Evolutionary conservation across 1,139 yeast genomes (phyloP), one percentile per base, ranked within the genome.

Genomic region (Pneumocystis canis): DNA sequence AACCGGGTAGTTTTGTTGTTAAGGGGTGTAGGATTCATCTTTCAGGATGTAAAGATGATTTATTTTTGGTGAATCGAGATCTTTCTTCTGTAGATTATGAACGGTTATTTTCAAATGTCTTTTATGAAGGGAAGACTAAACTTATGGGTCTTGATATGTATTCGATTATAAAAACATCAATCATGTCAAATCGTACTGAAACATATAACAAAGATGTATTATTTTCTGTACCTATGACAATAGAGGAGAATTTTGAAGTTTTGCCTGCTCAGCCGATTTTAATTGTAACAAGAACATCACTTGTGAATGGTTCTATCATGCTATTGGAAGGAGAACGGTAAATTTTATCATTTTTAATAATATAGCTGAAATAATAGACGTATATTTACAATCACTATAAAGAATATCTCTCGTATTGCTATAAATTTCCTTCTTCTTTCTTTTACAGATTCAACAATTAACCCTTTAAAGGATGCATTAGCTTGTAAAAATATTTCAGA

Each of bases 241-340:
- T 41, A 5, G 41, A 60, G 31, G 31, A 33, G 58, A 66, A 65
- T 3, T 67, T 74, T 5, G 72, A 74, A 3, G 86, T 86, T 0
- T 77, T 85, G 18, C 79, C 84, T 1, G 81, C 85, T 0, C 90
- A 87, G 69, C 95, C 95, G 0, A 74, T 79, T 7, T 74, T 88
- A 60, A 78, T 82, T 1, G 71, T 85, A 6, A 74, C 81, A 1
- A 78, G 80, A 58, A 74, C 82, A 5, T 80, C 83, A 70, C 76
- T 86, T 6, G 78, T 80, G 40, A 84, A 84, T 69, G 83, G 84
- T 2, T 84, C 88, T 83, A 70, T 85, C 3, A 84, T 87, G 89
- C 72, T 88, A n/a, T 73, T 88, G 30, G 95, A 88, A 70, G 96
- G 96, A 5, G 95, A 89, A 68, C 75, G 76, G 61, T 78, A 77